These are phyloP conservation scores for Solanum clarkiae DNA, from an alignment of 257 asterid genomes.

Conservation along the genomic window DNA sequence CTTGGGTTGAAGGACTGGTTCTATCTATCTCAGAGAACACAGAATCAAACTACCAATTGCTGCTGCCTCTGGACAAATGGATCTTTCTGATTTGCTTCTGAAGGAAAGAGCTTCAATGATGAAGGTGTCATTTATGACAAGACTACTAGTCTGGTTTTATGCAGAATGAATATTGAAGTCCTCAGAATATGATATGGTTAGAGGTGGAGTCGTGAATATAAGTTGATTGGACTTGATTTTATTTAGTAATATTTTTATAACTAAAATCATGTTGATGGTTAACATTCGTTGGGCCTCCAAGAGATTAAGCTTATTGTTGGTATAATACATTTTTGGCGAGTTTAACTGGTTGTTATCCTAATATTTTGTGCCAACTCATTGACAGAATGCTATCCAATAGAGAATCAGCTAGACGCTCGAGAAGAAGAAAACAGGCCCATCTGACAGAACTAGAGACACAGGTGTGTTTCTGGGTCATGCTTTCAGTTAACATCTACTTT, in stretches of 20 bases:
- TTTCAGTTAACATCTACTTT: neutral
- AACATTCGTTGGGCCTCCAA: neutral
- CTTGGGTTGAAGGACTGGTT: neutral
- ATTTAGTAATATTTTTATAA: neutral
- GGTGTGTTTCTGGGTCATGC: conserved; percentile 20
- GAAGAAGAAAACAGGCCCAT: conserved; percentile 95
- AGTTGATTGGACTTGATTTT: neutral
- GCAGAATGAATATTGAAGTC: neutral
- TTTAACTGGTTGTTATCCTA: neutral
- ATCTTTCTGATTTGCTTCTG: neutral
- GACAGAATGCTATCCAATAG: conserved; percentile 95
- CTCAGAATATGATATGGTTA: neutral
- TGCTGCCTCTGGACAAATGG: neutral
- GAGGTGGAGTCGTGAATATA: neutral
- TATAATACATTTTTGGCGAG: neutral
- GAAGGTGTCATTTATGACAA: neutral
- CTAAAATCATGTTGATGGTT: neutral
- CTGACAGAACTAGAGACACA: conserved; percentile 88
- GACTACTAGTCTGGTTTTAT: neutral
- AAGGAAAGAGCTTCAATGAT: neutral
- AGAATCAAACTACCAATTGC: neutral
- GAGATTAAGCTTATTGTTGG: neutral
- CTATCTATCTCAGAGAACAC: neutral
- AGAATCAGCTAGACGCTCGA: conserved; percentile 97
- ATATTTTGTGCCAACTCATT: neutral